phyloP scores from a whole-genome alignment of 257 asterid genomes.

The Parsonsia alboflavescens region DNA sequence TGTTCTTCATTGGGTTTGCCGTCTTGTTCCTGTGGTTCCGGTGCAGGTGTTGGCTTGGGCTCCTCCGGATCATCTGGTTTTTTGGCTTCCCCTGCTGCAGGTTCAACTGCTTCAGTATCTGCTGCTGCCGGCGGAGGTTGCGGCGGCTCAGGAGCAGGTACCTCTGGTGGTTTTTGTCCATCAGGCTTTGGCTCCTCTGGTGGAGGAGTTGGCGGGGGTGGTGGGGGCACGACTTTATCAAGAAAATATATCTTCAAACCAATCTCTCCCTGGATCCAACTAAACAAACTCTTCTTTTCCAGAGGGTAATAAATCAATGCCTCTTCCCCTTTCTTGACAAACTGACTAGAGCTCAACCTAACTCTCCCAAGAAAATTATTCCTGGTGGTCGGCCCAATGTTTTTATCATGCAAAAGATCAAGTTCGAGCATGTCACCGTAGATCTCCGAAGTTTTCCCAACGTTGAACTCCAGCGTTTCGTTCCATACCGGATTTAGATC shows the following conservation, averaged over 20 bases:
- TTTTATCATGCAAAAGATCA: slow-evolving; percentile 56
- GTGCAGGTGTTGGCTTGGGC: slow-evolving; percentile 12
- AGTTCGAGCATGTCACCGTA: slow-evolving; percentile 73
- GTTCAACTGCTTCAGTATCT: slow-evolving; percentile 22
- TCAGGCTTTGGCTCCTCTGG: slow-evolving; percentile 33
- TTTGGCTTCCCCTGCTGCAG: slow-evolving; percentile 15
- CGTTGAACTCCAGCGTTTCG: slow-evolving; percentile 59
- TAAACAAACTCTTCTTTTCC: slow-evolving; percentile 55
- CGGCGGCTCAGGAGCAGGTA: slow-evolving; percentile 12
- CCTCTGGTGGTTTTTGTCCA: slow-evolving; percentile 14
- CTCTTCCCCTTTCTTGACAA: slow-evolving; percentile 87
- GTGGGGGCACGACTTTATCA: slow-evolving; percentile 50
- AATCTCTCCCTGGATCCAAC: slow-evolving; percentile 78
- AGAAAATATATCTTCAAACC: slow-evolving; percentile 69
- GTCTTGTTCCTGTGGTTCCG: slow-evolving; percentile 20
- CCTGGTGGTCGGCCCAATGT: slow-evolving; percentile 69
- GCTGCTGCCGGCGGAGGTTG: slow-evolving; percentile 13
- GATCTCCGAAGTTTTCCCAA: slow-evolving; percentile 53
- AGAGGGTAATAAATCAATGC: slow-evolving; percentile 73
- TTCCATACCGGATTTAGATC: slow-evolving; percentile 83
- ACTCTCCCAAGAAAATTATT: slow-evolving; percentile 68
- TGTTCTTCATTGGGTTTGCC: slow-evolving; percentile 25
- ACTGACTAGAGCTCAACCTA: slow-evolving; percentile 54
- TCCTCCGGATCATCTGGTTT: slow-evolving; percentile 21
- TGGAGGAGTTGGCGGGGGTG: slow-evolving; percentile 33